Evolutionary conservation across 495 filamentous ascomycete species (phyloP), one percentile per base, ranked within the genome.

Genomic region (Xylaria curta): DNA sequence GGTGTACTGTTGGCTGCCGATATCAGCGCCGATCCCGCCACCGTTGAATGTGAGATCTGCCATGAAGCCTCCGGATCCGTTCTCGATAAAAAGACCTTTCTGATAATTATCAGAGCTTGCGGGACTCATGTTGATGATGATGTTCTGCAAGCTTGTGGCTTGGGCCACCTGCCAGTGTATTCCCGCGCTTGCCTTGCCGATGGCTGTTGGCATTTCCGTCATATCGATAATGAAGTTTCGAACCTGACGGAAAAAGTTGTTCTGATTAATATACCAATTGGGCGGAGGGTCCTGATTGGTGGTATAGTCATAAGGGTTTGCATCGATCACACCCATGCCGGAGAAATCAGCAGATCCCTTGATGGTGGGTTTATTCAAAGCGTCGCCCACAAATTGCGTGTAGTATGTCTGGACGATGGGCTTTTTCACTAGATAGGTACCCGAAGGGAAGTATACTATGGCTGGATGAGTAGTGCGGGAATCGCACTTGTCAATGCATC

Each of bases 141-240:
- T 90, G 80, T 98, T 97, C 80, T 97, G 94, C 61, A 97, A 82
- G 73, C 91, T 94, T 13, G 96, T 97, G 5, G 95, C 96, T 78
- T 99, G 96, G 51, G 93, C 94, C 4, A 99, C 95, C 79, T 98
- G 96, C 97, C 97, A 98, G 81, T 98, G 96, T 69, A 99, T 97
- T 82, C 93, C 94, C 49, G 94, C 87, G 69, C 91, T 93, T 31
- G 79, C 76, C 51, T 80, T 84, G 63, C 84, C 74, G 24, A 7
- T 58, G 4, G 4, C 26, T 33, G 26, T 71, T 17, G 92, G 91
- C 87, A 92, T 89, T 15, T 83, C 87, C 38, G 88, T 94, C 56
- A 95, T 81, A 79, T 99, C 96, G 79, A 99, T 91, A 76, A 94
- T 87, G 75, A 99, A 92, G 84, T 99, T 98, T 80, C 97, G 93